phyloP scores from a whole-genome alignment of 768 basidiomycete species.

The Hygrophorus russula region DNA sequence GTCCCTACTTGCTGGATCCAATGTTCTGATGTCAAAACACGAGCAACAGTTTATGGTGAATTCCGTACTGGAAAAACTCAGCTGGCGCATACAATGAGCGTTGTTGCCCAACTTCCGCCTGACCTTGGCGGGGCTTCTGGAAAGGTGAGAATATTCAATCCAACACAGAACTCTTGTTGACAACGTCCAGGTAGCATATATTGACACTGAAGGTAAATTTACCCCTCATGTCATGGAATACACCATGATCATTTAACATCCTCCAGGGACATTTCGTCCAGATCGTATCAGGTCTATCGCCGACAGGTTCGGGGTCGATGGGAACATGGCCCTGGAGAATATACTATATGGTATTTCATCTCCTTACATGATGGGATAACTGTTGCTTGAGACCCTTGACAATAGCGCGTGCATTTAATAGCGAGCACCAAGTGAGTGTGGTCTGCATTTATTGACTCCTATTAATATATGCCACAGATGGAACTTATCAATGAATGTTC shows the following conservation, averaged over 20 bases:
- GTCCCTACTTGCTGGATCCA: not conserved
- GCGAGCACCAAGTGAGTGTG: constrained; percentile 72
- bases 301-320: constrained; percentile 89
- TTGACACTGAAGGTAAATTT: constrained; percentile 69
- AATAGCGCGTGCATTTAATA: constrained; percentile 80
- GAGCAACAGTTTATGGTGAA: constrained; percentile 75
- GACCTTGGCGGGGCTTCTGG: constrained; percentile 89
- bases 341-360: constrained; percentile 67
- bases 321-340: constrained; percentile 78
- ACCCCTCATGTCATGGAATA: not conserved
- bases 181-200: constrained; percentile 64
- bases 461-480: constrained; percentile 40
- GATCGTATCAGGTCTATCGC: constrained; percentile 88
- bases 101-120: constrained; percentile 77
- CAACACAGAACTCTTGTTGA: not conserved
- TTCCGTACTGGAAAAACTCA: constrained; percentile 96
- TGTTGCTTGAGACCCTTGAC: constrained; percentile 3
- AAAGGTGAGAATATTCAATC: constrained; percentile 39
- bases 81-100: constrained; percentile 90
- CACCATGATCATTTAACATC: constrained; percentile 1
- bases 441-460: not conserved
- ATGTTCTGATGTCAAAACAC: constrained; percentile 1
- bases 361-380: not conserved
- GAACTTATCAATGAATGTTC: constrained; percentile 87
- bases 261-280: constrained; percentile 81